These are phyloP conservation scores for Aurinia saxatilis DNA, from an alignment of 345 rosid species.

Conservation along the genomic window DNA sequence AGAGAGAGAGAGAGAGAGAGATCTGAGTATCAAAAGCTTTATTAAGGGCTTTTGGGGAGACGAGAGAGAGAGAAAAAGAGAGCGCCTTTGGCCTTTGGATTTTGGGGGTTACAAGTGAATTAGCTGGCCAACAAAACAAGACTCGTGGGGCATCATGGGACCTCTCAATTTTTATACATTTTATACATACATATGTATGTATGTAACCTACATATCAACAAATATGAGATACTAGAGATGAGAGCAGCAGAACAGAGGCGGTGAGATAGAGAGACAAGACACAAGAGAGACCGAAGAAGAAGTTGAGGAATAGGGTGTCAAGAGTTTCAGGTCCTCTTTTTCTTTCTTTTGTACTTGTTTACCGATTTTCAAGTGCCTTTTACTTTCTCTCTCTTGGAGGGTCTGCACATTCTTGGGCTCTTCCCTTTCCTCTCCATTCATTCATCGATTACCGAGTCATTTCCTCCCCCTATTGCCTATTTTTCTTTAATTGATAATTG, in stretches of 20 bases:
- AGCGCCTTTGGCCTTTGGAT: conserved; percentile 28
- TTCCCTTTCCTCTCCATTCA: too few species aligned
- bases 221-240: not conserved
- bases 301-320: conserved; percentile 17
- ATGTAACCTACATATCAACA: conserved; percentile 6
- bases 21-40: too few species aligned
- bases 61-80: conserved; percentile 29
- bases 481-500: not conserved
- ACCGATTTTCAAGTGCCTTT: not conserved
- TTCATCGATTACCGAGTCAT: conserved; percentile 24
- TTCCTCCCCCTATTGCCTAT: conserved; percentile 24
- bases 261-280: conserved; percentile 38
- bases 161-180: not conserved
- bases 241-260: conserved; percentile 20
- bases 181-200: not conserved
- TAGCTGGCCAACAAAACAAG: conserved; percentile 50
- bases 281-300: conserved; percentile 25
- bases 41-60: conserved; percentile 15
- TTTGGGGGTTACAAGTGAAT: conserved; percentile 24
- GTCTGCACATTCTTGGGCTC: conserved; percentile 22
- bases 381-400: conserved; percentile 4
- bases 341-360: conserved; percentile 3
- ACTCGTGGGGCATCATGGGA: conserved; percentile 34
- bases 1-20: conserved; percentile 13
- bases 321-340: conserved; percentile 17